Evolutionary conservation across 176 grass and related monocot genomes (phyloP).

Genomic region (Oryza coarctata): DNA sequence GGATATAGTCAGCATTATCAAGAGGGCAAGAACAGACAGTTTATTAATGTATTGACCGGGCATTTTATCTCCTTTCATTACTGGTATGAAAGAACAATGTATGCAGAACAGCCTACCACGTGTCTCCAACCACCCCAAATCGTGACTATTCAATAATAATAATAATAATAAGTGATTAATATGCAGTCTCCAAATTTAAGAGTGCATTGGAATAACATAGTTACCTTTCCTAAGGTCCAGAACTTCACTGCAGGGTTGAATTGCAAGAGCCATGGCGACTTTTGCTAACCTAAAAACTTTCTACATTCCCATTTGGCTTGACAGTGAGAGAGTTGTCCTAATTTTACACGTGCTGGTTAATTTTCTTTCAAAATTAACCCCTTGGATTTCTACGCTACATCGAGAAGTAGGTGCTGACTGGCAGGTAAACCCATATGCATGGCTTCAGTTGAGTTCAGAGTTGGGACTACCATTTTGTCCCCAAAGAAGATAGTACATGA

Average conservation of each 20-base stretch:
- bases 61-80: neutral
- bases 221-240: neutral
- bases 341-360: neutral
- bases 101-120: neutral
- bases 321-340: neutral
- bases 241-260: neutral
- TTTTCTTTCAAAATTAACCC: neutral
- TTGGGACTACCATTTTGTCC: neutral
- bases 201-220: neutral
- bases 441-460: neutral
- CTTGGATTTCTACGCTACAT: neutral
- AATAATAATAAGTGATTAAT: too few species aligned
- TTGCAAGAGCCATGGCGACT: neutral
- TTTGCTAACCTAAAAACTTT: neutral
- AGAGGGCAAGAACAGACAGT: neutral
- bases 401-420: neutral
- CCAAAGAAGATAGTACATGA: neutral
- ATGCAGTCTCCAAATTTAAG: neutral
- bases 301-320: neutral
- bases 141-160: too few species aligned
- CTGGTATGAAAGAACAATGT: neutral
- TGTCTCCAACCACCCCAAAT: neutral
- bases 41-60: slow-evolving; percentile 4
- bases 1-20: neutral
- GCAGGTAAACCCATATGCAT: neutral